Evolutionary conservation across 495 filamentous ascomycete genomes (phyloP), one percentile per base, ranked within the genome.

Genomic region (Penicilliopsis zonata): DNA sequence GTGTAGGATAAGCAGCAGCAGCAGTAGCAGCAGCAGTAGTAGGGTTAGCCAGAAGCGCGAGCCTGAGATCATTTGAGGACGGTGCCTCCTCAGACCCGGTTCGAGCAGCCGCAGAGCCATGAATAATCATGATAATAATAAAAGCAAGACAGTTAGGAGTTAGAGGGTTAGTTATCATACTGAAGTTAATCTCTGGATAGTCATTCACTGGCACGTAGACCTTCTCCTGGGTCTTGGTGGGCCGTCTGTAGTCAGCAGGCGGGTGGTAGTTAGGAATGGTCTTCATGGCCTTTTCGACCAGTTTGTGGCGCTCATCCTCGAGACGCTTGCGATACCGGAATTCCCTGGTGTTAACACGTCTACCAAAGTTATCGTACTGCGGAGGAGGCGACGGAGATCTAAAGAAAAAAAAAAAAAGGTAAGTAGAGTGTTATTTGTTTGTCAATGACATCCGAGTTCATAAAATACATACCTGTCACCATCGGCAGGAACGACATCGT

Each of bases 121-220:
- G n/a, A 42, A 61, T 47, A 52, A 50, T 39, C 56, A 63, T 59
- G 57, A 56, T 59, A 61, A 47, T 61, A 37, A 55, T 58, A 53
- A 47, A 39, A 57, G 51, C 49, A 56, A 59, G 58, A 66, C 50
- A 52, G 73, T 80, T 71, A 80, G 69, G 74, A 74, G 78, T 82
- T 80, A 83, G 80, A 86, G 83, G 86, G 86, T 93, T 93, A 92
- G 86, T 78, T 82, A 87, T 88, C 87, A 83, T 94, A 98, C 90
- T 96, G 84, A 96, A 99, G 82, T 99, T 99, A 82, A 99, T 95
- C 64, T 96, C 92, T 71, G 92, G 92, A 66, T 99, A 99, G 63
- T 99, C 92, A 78, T 96, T 96, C 67, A 98, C 90, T 50, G 90
- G 90, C 53, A 98, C 90, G 58, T 98, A 98, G 77, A 98, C 88